Base-by-base conservation (phyloP, 2,329 filamentous ascomycete species). In the Xylariaceae sp. region DNA sequence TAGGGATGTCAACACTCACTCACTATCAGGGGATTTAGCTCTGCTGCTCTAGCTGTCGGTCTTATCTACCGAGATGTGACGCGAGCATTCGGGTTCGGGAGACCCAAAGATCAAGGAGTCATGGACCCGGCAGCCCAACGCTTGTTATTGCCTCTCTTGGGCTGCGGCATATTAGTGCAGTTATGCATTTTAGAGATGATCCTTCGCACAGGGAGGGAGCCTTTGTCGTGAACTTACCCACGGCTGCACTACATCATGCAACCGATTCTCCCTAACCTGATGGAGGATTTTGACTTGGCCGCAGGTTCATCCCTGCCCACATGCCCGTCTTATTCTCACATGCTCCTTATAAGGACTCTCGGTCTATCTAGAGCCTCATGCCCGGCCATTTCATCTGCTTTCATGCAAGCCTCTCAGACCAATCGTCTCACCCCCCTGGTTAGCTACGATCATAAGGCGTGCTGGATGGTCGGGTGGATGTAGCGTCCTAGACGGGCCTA, bases 251-350 rank as follows among this genome's bases (percentile, higher is more conserved):
- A 26, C 46, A 52, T 49, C 26, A 52, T 52, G 52, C 49, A 55
- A 37, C 52, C 47, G 16, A 42, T 15, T 32, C 21, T 18, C 29
- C 19, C 18, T 48, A 47, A 40, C 39, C 44, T 41, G 22, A 19
- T 44, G 40, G 48, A 41, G 46, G 10, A n/a, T 21, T 39, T 51
- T 40, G 39, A 51, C 32, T 56, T 58, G 48, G 53, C 53, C 32
- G 26, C 4, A 8, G 5, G 26, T 26, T 8, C 26, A 26, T 47
- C 48, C 52, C 47, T 54, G 45, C 45, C 44, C 47, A 19, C 47
- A 37, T 48, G 45, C 37, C 48, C 30, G 37, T 54, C 16, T 36
- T 37, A 47, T 51, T 48, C 56, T 53, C 49, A 48, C 53, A 49
- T 49, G 42, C 34, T 43, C 40, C 49, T 53, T 30, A 37, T 49